phyloP scores from a whole-genome alignment of 1,139 yeast species.

The Wickerhamomyces sp. region DNA sequence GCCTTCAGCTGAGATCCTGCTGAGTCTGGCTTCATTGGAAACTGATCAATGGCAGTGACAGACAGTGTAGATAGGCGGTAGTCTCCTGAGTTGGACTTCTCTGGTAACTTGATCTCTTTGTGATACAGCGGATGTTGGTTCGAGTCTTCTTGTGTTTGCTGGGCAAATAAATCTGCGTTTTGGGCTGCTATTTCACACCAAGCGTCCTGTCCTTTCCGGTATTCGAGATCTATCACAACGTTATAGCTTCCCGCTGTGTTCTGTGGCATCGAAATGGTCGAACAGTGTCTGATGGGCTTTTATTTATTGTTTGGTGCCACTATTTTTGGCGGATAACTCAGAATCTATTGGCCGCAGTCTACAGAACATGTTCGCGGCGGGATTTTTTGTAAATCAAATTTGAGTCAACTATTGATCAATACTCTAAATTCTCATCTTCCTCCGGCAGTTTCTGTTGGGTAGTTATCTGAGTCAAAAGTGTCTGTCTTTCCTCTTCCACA shows the following conservation, averaged over 20 bases:
- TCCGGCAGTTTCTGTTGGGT: background rate
- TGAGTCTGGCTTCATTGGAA: background rate
- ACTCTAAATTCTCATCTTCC: slow-evolving; percentile 1
- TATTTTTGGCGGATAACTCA: too few species aligned
- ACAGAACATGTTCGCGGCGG: too few species aligned
- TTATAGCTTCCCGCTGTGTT: too few species aligned
- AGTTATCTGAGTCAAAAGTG: slow-evolving; percentile 5
- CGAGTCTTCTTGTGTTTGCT: background rate
- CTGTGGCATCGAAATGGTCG: too few species aligned
- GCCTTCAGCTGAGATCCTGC: slow-evolving; percentile 17
- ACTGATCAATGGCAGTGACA: background rate
- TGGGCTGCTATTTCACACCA: slow-evolving; percentile 9
- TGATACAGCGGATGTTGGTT: background rate
- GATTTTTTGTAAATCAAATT: too few species aligned
- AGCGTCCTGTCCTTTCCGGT: slow-evolving; percentile 1
- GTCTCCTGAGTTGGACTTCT: slow-evolving; percentile 15
- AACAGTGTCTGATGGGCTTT: too few species aligned
- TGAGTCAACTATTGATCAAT: too few species aligned
- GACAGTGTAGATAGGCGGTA: slow-evolving; percentile 26
- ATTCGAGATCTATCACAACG: background rate
- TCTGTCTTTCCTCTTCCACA: slow-evolving; percentile 28
- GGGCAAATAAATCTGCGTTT: slow-evolving; percentile 5
- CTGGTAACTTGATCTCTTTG: background rate
- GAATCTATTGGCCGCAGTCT: too few species aligned
- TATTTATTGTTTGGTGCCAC: too few species aligned